A percentile compares a stretch with the other conserved stretches of the same genome.
phyloP scores from a whole-genome alignment of 306 rosid species.

The Astragalus glycyphyllos region DNA sequence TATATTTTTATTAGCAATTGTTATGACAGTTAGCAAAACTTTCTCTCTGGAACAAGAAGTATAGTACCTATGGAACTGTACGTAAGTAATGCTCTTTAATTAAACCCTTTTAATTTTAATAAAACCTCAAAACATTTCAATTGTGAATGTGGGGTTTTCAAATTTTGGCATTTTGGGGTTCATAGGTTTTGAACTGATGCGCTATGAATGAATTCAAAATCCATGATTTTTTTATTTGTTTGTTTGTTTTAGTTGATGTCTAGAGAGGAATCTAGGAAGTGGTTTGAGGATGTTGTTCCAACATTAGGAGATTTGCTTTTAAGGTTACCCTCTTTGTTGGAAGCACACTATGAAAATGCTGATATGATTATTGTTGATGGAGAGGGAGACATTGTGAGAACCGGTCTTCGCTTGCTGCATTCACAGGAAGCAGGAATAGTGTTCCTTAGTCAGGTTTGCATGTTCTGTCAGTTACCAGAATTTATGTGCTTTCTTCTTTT shows the following conservation, averaged over 20 bases:
- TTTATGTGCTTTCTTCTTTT: background rate
- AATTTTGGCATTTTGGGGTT: conserved; percentile 1
- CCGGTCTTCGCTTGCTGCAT: conserved; percentile 73
- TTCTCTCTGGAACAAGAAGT: too few relatives aligned
- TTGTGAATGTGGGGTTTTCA: background rate
- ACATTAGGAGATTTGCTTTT: conserved; percentile 73
- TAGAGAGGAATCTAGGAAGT: conserved; percentile 60
- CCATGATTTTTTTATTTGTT: too few relatives aligned
- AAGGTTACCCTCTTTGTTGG: conserved; percentile 76
- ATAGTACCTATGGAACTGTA: too few relatives aligned
- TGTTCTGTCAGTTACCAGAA: background rate
- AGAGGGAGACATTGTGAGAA: conserved; percentile 37
- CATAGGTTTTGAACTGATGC: conserved; percentile 10
- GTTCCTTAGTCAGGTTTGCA: conserved; percentile 78
- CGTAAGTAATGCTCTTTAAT: too few relatives aligned
- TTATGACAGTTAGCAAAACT: too few relatives aligned
- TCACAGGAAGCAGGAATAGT: conserved; percentile 77
- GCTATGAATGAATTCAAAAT: conserved; percentile 3
- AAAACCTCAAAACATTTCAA: background rate
- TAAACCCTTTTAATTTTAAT: too few relatives aligned
- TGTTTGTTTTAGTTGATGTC: conserved; percentile 67
- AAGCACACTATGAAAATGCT: conserved; percentile 69
- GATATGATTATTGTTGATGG: conserved; percentile 43
- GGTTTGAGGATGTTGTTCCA: conserved; percentile 78
- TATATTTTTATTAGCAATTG: too few relatives aligned